Percentiles rank a stretch among this genome's conserved stretches.
Conservation (phyloP, 2,329 filamentous ascomycete species). For the Trichoderma atrobrunneum region DNA sequence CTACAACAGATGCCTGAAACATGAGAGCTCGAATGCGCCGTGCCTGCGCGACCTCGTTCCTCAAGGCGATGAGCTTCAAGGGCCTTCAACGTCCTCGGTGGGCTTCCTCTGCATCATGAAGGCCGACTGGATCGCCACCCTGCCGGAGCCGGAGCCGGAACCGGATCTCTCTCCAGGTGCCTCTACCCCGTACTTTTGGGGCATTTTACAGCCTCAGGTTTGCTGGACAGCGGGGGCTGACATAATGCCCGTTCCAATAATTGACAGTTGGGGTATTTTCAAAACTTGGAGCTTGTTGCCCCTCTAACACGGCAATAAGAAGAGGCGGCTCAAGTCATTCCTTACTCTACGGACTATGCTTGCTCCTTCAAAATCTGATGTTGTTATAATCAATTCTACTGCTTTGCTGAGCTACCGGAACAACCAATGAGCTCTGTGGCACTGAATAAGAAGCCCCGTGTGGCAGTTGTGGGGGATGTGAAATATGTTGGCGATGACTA, state of each 20-base stretch:
- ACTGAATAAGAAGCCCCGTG: conserved; percentile 34
- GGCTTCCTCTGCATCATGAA: neutral
- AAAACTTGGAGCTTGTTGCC: neutral
- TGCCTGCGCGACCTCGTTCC: neutral
- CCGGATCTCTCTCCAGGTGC: neutral
- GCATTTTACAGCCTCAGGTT: neutral
- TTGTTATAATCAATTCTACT: neutral
- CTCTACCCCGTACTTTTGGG: neutral
- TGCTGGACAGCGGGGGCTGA: neutral
- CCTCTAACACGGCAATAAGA: neutral
- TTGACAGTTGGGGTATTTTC: neutral
- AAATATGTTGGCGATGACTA: conserved; percentile 40
- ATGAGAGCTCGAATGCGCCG: neutral
- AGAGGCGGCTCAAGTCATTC: neutral
- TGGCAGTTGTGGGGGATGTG: conserved; percentile 42
- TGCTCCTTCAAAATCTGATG: neutral
- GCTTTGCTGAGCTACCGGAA: neutral
- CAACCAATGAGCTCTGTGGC: neutral
- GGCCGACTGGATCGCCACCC: neutral
- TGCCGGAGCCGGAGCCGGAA: neutral
- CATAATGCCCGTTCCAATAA: neutral
- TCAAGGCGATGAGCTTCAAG: neutral
- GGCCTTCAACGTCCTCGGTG: neutral
- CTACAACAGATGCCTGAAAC: neutral
- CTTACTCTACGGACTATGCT: neutral